Base-by-base conservation (phyloP, 73 alveolate species). In the Paramecium sexaurelia region DNA sequence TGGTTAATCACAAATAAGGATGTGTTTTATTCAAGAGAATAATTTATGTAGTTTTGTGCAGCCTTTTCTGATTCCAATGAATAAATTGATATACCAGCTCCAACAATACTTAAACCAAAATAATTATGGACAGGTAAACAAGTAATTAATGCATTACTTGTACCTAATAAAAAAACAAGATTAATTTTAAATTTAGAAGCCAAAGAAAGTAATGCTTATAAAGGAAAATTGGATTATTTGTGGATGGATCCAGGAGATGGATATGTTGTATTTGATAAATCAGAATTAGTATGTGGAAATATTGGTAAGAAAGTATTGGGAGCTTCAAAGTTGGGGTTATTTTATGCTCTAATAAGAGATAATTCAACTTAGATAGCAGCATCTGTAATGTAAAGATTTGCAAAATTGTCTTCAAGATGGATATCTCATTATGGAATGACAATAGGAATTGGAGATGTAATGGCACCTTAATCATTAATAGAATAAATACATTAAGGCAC, bases 41-140 rank as follows among this genome's bases (percentile, higher is more conserved):
- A 98, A 93, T 98, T 98, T 94, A 92, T 95, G 89, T 93, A 95
- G 93, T 95, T 90, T 82, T 96, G 99, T 78, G 91, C 98, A 20
- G 91, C 92, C 73, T 93, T 84, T 13, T 55, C 90, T 17, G 99
- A 98, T 92, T 99, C 96, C 35, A 57, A 84, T 69, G 99, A 97
- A 92, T 92, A 87, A 78, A 97, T 98, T 32, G 99, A 97, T 7
- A 91, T 99, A 36, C 99, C 99, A 24, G 99, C 99, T 10, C 99
- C 99, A 20, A 95, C 99, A 6, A 98, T 99, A 24, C 32, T 97
- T 22, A 97, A 97, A 84, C 99, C 99, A 24, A 71, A 75, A 33
- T 98, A 98, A 94, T 95, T 99, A 55, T 99, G 99, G 99, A 97
- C 99, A 7, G 99, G 99, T 24, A 99, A 99, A 93, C 98, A 99